Base-by-base conservation (phyloP, 2,329 filamentous ascomycete genomes). In the Alternaria metachromatica region DNA sequence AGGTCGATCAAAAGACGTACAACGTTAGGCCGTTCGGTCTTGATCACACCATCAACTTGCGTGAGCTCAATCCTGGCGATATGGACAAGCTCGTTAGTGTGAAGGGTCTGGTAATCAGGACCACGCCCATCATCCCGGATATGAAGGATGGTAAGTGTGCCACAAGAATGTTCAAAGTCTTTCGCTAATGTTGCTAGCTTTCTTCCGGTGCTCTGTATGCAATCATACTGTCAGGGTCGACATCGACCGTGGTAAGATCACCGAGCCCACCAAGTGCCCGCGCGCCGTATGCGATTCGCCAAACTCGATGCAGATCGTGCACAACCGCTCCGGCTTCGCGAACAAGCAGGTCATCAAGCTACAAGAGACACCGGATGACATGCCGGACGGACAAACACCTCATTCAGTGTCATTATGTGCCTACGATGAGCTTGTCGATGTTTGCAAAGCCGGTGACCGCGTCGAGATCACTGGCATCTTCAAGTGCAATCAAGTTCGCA, bases 321-420 rank as follows among this genome's bases (percentile, higher is more conserved):
- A 99, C 84, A 99, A 99, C 81, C 90, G 96, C 64, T 98, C 94
- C 71, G 88, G 88, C 9, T 99, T 99, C 75, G 91, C 94, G 59
- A 96, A 99, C 80, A 99, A 99, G 84, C 96, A 99, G 79, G 93
- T 99, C 63, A 97, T 99, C 82, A 99, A 99, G 80, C 86, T 99
- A 44, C 96, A 99, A 81, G 96, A 99, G 81, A 99, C 96, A 0
- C 96, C 96, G 0, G 96, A 99, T 80, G 93, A 89, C 41, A 92
- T 99, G 18, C 96, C 96, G 53, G 92, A 97, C 69, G 96, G 96
- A 18, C 96, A 99, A 82, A 99, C 96, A 20, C 96, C 96, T 13
- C 96, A 99, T 81, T 97, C 95, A 0, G 96, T 99, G 25, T 97
- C 95, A 0, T 88, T 99, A 54, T 97, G 95, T 75, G 93, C 94